These are phyloP conservation scores for Pinus taeda DNA, from an alignment of 75 land plant genomes.

Conservation along the genomic window DNA sequence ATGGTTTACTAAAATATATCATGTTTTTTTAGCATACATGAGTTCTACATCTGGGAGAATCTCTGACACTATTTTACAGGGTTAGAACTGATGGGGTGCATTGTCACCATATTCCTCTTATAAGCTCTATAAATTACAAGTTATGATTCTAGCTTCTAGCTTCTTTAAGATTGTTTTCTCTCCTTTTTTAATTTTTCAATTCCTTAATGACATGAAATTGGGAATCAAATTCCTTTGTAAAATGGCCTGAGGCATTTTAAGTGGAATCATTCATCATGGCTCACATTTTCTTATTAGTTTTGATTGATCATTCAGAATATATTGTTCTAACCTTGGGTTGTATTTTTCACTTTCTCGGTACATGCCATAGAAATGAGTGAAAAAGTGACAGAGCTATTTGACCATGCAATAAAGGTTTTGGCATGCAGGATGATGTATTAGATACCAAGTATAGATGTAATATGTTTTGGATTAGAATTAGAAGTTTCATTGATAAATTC, in stretches of 20 bases:
- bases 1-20: constrained; percentile 95
- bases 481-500: background rate
- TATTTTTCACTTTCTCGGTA: constrained; percentile 82
- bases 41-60: constrained; percentile 77
- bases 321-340: background rate
- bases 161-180: background rate
- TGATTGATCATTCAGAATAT: background rate
- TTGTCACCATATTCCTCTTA: constrained; percentile 72
- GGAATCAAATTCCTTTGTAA: background rate
- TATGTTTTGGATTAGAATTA: background rate
- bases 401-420: constrained; percentile 72
- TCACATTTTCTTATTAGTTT: background rate
- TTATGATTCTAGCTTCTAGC: constrained; percentile 21
- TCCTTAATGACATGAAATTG: background rate
- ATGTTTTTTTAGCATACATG: constrained; percentile 83
- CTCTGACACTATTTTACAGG: constrained; percentile 81
- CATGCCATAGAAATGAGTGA: constrained; percentile 93
- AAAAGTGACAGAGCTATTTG: constrained; percentile 79
- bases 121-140: constrained; percentile 92
- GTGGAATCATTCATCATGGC: background rate
- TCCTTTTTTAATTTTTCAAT: background rate
- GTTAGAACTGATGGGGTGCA: constrained; percentile 48
- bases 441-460: constrained; percentile 39
- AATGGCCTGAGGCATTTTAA: constrained; percentile 3
- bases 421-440: constrained; percentile 71